Evolutionary conservation across 257 asterid genomes (phyloP).

Genomic region (Phtheirospermum japonicum): DNA sequence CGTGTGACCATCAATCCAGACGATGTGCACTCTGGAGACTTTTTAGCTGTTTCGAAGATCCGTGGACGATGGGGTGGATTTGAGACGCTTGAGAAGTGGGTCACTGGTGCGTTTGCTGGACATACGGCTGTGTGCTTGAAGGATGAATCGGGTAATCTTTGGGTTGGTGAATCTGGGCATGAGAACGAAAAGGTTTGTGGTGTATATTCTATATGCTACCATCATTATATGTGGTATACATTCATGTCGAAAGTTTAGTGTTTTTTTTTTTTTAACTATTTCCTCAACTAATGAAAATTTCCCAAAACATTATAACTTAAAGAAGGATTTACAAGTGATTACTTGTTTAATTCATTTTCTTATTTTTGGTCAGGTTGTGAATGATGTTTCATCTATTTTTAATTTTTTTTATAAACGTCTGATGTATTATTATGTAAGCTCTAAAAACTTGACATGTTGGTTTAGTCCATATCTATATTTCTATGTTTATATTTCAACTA

Average conservation of each 20-base stretch:
- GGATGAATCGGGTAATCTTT: constrained; percentile 79
- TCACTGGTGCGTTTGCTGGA: constrained; percentile 99
- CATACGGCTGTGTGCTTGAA: constrained; percentile 97
- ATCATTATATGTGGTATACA: not conserved
- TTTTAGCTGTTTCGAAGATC: constrained; percentile 90
- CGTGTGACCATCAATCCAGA: constrained; percentile 63
- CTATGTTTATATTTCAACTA: too few species aligned
- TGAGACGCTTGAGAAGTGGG: constrained; percentile 99
- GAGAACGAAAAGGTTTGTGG: constrained; percentile 86
- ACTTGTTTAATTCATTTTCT: too few species aligned
- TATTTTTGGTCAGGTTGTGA: too few species aligned
- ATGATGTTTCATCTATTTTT: too few species aligned
- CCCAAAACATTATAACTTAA: too few species aligned
- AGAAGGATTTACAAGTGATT: too few species aligned
- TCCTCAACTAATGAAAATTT: too few species aligned
- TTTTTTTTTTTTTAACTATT: too few species aligned
- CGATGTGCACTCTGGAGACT: constrained; percentile 93
- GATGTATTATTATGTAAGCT: too few species aligned
- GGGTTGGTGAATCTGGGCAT: constrained; percentile 99
- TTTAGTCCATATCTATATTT: too few species aligned
- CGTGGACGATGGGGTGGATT: constrained; percentile 99
- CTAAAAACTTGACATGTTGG: too few species aligned
- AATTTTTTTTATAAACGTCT: too few species aligned
- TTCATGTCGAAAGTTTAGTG: not conserved
- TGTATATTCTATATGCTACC: not conserved